These are phyloP conservation scores for Isabelozyma gotoi DNA, from an alignment of 805 yeast genomes.

Conservation along the genomic window DNA sequence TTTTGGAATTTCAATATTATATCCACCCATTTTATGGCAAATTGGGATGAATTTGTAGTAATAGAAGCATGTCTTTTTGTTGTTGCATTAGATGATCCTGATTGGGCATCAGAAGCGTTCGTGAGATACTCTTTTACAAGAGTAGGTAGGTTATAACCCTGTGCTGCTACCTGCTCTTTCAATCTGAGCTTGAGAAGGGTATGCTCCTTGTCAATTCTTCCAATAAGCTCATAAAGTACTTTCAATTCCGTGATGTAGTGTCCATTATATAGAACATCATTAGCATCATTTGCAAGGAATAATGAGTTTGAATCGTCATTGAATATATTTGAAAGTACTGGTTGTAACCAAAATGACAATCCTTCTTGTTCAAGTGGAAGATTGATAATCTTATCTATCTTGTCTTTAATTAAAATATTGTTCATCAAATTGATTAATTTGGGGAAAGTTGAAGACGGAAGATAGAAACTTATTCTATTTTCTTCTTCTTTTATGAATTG, in stretches of 20 bases:
- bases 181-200: conserved; percentile 50
- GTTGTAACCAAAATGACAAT: conserved; percentile 53
- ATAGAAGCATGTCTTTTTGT: conserved; percentile 11
- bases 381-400: conserved; percentile 54
- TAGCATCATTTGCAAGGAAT: background rate
- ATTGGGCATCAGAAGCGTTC: conserved; percentile 4
- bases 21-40: conserved; percentile 70
- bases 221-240: conserved; percentile 49
- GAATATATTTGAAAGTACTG: conserved; percentile 26
- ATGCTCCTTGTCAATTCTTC: conserved; percentile 54
- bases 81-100: background rate
- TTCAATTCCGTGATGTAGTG: conserved; percentile 40
- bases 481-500: conserved; percentile 64
- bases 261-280: background rate
- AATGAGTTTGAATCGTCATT: conserved; percentile 1
- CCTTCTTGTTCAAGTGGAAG: conserved; percentile 53
- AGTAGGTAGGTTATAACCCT: conserved; percentile 41
- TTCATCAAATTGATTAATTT: conserved; percentile 58
- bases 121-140: conserved; percentile 17
- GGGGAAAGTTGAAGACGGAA: conserved; percentile 54
- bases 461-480: conserved; percentile 49
- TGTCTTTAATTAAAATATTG: conserved; percentile 54
- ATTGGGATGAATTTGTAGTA: conserved; percentile 35
- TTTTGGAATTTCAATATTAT: conserved; percentile 51
- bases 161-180: conserved; percentile 42